Evolutionary conservation across 108 stramenopile species (phyloP).

Genomic region (Conticribra guillardii): DNA sequence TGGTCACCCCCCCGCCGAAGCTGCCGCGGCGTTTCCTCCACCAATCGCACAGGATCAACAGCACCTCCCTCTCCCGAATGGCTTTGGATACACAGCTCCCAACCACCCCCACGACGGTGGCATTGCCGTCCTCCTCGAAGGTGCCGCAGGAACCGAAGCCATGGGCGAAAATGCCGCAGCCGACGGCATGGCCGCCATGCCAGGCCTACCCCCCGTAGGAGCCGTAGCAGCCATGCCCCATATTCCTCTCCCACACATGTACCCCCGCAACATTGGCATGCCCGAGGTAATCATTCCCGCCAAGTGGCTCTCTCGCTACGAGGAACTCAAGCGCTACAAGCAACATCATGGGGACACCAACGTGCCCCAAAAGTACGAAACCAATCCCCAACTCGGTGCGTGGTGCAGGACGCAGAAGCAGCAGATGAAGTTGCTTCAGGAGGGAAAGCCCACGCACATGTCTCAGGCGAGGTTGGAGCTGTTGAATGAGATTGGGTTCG

Average conservation of each 20-base stretch:
- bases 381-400: slow-evolving; percentile 45
- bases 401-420: slow-evolving; percentile 71
- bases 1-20: no score
- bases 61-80: no score
- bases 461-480: slow-evolving; percentile 54
- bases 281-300: slow-evolving; percentile 37
- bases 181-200: slow-evolving; percentile 7
- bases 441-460: slow-evolving; percentile 61
- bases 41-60: no score
- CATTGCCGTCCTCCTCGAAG: neutral
- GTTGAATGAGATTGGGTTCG: slow-evolving; percentile 59
- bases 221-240: neutral
- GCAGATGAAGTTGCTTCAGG: slow-evolving; percentile 53
- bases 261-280: slow-evolving; percentile 13
- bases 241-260: neutral
- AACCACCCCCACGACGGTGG: neutral
- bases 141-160: slow-evolving; percentile 4
- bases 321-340: slow-evolving; percentile 43
- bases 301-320: slow-evolving; percentile 35
- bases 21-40: no score
- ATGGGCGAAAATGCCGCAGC: slow-evolving; percentile 4
- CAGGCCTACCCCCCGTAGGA: slow-evolving; percentile 11
- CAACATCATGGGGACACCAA: slow-evolving; percentile 28
- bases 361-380: slow-evolving; percentile 48
- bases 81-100: no score